Conservation (phyloP, 2,329 filamentous ascomycete genomes). For the Fusarium sp. region DNA sequence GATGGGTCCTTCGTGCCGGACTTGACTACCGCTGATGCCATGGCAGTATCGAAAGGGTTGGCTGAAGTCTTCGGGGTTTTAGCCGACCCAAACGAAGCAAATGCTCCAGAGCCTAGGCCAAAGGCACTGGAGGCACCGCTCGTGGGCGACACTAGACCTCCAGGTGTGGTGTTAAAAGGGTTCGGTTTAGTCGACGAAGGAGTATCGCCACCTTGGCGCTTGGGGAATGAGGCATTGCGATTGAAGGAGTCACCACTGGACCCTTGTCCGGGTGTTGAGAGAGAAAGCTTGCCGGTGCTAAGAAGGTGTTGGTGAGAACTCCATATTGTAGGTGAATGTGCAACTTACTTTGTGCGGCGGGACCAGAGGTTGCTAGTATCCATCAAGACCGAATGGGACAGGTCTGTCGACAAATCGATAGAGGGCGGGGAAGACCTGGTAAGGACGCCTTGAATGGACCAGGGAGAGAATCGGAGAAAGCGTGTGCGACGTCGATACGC, state of each 20-base stretch:
- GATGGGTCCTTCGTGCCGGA: conserved; percentile 45
- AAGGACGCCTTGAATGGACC: conserved; percentile 28
- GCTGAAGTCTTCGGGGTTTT: conserved; percentile 90
- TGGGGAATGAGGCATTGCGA: conserved; percentile 72
- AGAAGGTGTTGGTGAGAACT: conserved; percentile 27
- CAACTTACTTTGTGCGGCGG: conserved; percentile 81
- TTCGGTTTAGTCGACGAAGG: conserved; percentile 78
- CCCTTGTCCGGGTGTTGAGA: conserved; percentile 76
- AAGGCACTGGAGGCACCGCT: conserved; percentile 87
- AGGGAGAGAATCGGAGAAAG: conserved; percentile 1
- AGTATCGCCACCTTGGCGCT: conserved; percentile 76
- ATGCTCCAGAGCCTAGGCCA: conserved; percentile 92
- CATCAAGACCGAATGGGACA: conserved; percentile 58
- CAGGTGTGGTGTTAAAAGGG: conserved; percentile 79
- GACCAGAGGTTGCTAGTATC: conserved; percentile 73
- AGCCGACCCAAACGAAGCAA: conserved; percentile 83
- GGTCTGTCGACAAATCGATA: conserved; percentile 33
- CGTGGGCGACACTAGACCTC: conserved; percentile 55
- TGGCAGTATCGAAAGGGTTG: conserved; percentile 80
- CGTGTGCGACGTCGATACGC: conserved; percentile 4
- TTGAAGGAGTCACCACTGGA: conserved; percentile 63
- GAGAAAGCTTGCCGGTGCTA: conserved; percentile 89
- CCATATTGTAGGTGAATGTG: neutral
- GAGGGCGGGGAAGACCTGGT: conserved; percentile 41
- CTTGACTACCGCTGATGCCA: conserved; percentile 56